Conservation (phyloP, 768 basidiomycete species). For the Vararia minispora region DNA sequence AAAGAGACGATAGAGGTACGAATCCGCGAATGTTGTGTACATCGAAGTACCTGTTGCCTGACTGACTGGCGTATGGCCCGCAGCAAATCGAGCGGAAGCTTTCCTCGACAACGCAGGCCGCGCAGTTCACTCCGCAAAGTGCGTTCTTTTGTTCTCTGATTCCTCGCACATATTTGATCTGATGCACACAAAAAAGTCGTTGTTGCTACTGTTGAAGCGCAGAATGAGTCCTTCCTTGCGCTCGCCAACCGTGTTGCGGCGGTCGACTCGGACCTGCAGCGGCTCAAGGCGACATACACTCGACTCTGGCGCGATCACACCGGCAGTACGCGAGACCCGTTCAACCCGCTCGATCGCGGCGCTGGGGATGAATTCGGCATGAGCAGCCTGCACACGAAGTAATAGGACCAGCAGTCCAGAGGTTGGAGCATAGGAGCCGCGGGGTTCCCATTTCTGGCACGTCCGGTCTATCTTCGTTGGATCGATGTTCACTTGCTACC, state of each 20-base stretch:
- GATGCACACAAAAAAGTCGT: slow-evolving; percentile 35
- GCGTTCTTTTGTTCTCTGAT: slow-evolving; percentile 6
- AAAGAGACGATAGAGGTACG: slow-evolving; percentile 69
- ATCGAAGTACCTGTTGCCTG: slow-evolving; percentile 7
- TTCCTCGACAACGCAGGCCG: slow-evolving; percentile 50
- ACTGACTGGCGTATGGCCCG: slow-evolving; percentile 4
- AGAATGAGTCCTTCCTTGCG: slow-evolving; percentile 66
- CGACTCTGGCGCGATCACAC: slow-evolving; percentile 73
- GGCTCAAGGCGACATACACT: slow-evolving; percentile 63
- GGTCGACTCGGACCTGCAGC: slow-evolving; percentile 63
- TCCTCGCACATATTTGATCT: slow-evolving; percentile 1
- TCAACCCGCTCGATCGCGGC: slow-evolving; percentile 39
- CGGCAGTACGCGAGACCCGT: slow-evolving; percentile 77
- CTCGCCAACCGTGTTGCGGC: slow-evolving; percentile 69
- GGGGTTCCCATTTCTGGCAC: too few relatives aligned
- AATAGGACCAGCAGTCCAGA: slow-evolving; percentile 3
- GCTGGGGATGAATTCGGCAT: slow-evolving; percentile 34
- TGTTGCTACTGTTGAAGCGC: slow-evolving; percentile 65
- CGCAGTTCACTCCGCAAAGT: slow-evolving; percentile 71
- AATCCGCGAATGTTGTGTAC: neutral
- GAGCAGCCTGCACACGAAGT: slow-evolving; percentile 34
- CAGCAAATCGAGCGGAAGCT: slow-evolving; percentile 82
- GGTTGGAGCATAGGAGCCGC: too few relatives aligned
- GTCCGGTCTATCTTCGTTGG: too few relatives aligned
- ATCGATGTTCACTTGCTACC: too few relatives aligned